These are phyloP conservation scores for Populus ilicifolia DNA, from an alignment of 345 rosid species.

Conservation along the genomic window DNA sequence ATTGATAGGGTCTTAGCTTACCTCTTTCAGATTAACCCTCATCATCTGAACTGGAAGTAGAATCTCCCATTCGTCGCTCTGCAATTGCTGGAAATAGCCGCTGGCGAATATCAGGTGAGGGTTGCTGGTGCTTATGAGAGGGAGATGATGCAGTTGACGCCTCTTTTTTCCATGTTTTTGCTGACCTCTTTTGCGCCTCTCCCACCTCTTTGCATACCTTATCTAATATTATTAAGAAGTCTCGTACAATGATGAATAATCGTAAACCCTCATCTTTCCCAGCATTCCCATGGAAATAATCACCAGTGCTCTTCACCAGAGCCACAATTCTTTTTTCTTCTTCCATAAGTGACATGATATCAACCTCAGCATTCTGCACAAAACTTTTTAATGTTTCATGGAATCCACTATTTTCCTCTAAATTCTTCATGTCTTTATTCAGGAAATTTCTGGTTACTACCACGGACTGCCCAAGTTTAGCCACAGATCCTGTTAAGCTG, in stretches of 20 bases:
- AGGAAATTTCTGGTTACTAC: constrained; percentile 58
- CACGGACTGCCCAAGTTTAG: constrained; percentile 59
- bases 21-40: constrained; percentile 27
- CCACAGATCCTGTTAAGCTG: constrained; percentile 63
- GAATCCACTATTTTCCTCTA: constrained; percentile 71
- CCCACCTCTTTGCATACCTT: constrained; percentile 81
- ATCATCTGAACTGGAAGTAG: constrained; percentile 47
- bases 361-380: constrained; percentile 69
- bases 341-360: constrained; percentile 50
- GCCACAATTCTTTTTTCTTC: constrained; percentile 90
- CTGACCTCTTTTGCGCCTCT: constrained; percentile 47
- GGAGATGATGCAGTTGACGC: constrained; percentile 45
- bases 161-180: constrained; percentile 49
- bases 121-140: constrained; percentile 35
- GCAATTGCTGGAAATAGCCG: constrained; percentile 74
- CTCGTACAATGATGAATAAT: constrained; percentile 67
- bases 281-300: constrained; percentile 94
- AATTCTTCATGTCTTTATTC: constrained; percentile 62
- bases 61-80: constrained; percentile 47
- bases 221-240: constrained; percentile 78
- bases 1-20: neutral
- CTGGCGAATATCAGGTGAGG: constrained; percentile 48
- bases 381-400: constrained; percentile 65
- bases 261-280: constrained; percentile 90
- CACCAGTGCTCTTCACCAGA: constrained; percentile 85